A percentile compares a stretch with the other conserved stretches of the same genome.
Conservation (phyloP, 257 asterid species). For the Henckelia pumila region DNA sequence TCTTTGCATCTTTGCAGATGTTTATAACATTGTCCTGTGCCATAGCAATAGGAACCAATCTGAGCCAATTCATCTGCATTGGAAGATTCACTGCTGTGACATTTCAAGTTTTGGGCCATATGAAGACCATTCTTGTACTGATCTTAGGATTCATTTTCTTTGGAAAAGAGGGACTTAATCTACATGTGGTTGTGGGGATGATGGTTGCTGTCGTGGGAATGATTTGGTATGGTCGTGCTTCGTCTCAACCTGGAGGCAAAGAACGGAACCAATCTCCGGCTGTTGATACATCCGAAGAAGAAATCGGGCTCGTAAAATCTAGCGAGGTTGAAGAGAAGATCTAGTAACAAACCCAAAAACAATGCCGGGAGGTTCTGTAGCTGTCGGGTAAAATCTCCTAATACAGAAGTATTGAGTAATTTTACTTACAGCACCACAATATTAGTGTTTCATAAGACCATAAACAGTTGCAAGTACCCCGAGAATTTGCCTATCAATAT, state of each 20-base stretch:
- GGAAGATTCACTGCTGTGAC: slow-evolving; percentile 88
- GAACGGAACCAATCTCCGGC: slow-evolving; percentile 36
- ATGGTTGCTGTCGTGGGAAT: slow-evolving; percentile 59
- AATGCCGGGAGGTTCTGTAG: neutral
- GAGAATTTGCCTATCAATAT: neutral
- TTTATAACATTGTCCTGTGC: slow-evolving; percentile 51
- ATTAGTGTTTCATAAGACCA: neutral
- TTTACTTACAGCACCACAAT: neutral
- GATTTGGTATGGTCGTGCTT: slow-evolving; percentile 72
- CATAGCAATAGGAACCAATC: slow-evolving; percentile 76
- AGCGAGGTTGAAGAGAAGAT: slow-evolving; percentile 40
- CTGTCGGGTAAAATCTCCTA: neutral
- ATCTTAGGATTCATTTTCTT: slow-evolving; percentile 70
- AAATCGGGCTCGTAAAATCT: slow-evolving; percentile 38
- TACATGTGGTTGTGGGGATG: slow-evolving; percentile 69
- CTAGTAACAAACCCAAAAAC: slow-evolving; percentile 19
- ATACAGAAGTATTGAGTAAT: no score
- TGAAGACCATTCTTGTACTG: slow-evolving; percentile 75
- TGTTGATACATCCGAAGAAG: slow-evolving; percentile 34
- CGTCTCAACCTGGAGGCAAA: slow-evolving; percentile 70
- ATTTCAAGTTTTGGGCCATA: slow-evolving; percentile 81
- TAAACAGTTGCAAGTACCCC: neutral
- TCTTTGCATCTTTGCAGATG: slow-evolving; percentile 34
- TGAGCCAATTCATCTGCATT: slow-evolving; percentile 87
- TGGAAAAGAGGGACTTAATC: slow-evolving; percentile 67